Evolutionary conservation across 805 yeast genomes (phyloP), one percentile per base, ranked within the genome.

Genomic region (Myxozyma sirexii): DNA sequence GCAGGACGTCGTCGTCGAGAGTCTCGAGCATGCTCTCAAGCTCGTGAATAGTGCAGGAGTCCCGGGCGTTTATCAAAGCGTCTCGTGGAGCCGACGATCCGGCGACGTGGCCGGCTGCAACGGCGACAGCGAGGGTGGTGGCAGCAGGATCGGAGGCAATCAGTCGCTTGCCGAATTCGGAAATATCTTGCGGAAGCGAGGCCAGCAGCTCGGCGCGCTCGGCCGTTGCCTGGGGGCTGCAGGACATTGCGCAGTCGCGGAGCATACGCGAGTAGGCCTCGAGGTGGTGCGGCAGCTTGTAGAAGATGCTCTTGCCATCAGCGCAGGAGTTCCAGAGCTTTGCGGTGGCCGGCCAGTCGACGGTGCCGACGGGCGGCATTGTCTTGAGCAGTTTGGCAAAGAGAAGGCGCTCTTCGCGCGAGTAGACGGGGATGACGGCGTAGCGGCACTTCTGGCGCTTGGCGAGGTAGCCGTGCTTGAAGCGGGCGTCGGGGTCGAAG

Each of bases 401-500:
- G 15, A 59, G 54, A 31, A 39, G 48, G n/a, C 63, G 63, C 45
- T 59, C 63, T 26, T 55, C 63, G n/a, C 54, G 57, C 23, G 63
- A 47, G 50, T 59, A 59, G 33, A 59, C 57, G 27, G 63, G 63
- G 38, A 59, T 59, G 38, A 59, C 63, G 24, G 63, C 63, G 51
- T 38, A 59, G 23, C 55, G 55, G 42, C 63, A 59, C 23, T 43
- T 35, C 24, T 59, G 63, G 37, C 60, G 60, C 47, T 59, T 59
- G 24, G 63, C 63, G 15, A 59, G 52, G 31, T 59, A 51, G 37
- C 57, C 55, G 47, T 59, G 63, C 47, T 59, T 59, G 50, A 51
- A 59, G 23, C 56, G 47, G 13, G 35, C 24, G 33, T 27, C 49
- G 23, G 60, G 54, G 46, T 55, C 63, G 46, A 50, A 59, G n/a